These are phyloP conservation scores for Penicillium sp. DNA, from an alignment of 2,329 filamentous ascomycete genomes.

Conservation along the genomic window DNA sequence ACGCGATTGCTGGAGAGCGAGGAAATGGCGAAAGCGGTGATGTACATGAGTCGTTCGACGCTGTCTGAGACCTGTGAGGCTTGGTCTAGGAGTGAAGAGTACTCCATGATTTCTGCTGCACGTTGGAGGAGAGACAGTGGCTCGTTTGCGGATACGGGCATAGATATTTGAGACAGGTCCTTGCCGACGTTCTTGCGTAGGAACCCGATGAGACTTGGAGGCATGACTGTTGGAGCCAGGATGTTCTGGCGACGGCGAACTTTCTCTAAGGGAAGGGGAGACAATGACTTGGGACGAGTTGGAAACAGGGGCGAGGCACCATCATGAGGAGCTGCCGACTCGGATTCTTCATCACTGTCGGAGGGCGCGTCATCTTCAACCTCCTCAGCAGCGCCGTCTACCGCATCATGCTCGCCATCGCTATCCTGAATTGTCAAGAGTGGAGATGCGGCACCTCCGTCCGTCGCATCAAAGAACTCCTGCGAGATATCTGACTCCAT, in stretches of 20 bases:
- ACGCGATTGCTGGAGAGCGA: constrained; percentile 77
- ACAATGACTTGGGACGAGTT: constrained; percentile 68
- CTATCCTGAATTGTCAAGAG: constrained; percentile 74
- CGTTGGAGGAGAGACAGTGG: constrained; percentile 85
- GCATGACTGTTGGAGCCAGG: constrained; percentile 69
- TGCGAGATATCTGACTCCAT: constrained; percentile 79
- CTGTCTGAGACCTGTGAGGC: constrained; percentile 58
- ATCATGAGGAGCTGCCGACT: constrained; percentile 38
- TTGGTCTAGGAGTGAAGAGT: constrained; percentile 76
- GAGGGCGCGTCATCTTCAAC: constrained; percentile 60
- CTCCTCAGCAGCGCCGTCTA: constrained; percentile 41
- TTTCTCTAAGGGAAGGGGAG: constrained; percentile 69
- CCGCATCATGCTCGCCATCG: constrained; percentile 61
- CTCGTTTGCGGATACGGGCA: constrained; percentile 96
- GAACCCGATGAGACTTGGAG: constrained; percentile 90
- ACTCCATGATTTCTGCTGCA: constrained; percentile 86
- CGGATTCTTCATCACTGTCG: constrained; percentile 56
- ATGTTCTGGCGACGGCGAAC: constrained; percentile 70
- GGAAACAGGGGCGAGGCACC: constrained; percentile 64
- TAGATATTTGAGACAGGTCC: constrained; percentile 91
- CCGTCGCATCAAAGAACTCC: constrained; percentile 93
- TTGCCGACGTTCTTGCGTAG: constrained; percentile 97
- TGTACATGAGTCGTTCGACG: constrained; percentile 73
- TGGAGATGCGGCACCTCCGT: constrained; percentile 60
- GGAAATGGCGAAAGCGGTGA: constrained; percentile 88